phyloP scores from a whole-genome alignment of 805 yeast genomes.

The Wickerhamomyces silvicola region DNA sequence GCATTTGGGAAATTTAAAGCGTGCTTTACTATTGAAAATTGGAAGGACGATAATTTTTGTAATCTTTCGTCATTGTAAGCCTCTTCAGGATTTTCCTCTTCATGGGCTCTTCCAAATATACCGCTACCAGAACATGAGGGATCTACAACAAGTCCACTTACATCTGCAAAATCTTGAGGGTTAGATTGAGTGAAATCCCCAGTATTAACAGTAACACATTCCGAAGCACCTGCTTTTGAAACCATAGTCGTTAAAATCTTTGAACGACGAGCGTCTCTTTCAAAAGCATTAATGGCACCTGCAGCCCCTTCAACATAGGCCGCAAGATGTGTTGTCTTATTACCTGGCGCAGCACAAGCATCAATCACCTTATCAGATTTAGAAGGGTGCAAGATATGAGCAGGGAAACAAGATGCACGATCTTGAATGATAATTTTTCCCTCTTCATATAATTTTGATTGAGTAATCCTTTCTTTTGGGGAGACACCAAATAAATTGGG shows the following conservation, averaged over 20 bases:
- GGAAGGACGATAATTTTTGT: conserved; percentile 75
- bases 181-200: conserved; percentile 39
- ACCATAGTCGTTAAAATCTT: conserved; percentile 71
- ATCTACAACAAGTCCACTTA: conserved; percentile 83
- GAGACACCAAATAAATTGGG: conserved; percentile 78
- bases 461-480: conserved; percentile 65
- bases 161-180: conserved; percentile 51
- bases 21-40: conserved; percentile 80
- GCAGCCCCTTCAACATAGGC: conserved; percentile 42
- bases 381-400: conserved; percentile 62
- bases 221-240: conserved; percentile 60
- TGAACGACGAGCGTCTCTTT: conserved; percentile 71
- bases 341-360: conserved; percentile 98
- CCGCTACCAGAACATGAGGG: conserved; percentile 99
- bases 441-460: conserved; percentile 57
- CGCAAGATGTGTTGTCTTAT: conserved; percentile 91
- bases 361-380: conserved; percentile 69
- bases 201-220: conserved; percentile 39
- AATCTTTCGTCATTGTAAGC: conserved; percentile 45
- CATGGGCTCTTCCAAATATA: conserved; percentile 63
- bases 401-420: conserved; percentile 96
- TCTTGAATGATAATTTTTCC: conserved; percentile 92
- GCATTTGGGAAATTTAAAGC: conserved; percentile 80
- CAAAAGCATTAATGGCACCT: conserved; percentile 68
- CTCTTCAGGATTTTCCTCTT: conserved; percentile 42